These are phyloP conservation scores for Sporothrix mexicana DNA, from an alignment of 2,329 filamentous ascomycete genomes.

Conservation along the genomic window DNA sequence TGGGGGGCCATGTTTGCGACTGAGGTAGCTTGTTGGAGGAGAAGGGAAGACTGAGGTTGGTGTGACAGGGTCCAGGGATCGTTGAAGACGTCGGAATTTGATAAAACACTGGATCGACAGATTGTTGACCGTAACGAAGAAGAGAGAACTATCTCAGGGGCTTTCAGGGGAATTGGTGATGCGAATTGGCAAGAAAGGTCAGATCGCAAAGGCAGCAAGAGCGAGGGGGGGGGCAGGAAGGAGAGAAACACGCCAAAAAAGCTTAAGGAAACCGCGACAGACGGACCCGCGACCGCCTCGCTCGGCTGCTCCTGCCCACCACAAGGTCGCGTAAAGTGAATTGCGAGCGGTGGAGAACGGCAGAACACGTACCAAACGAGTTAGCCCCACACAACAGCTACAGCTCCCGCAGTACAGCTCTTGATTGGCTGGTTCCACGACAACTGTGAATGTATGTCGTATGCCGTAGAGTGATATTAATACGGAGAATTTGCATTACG, in stretches of 20 bases:
- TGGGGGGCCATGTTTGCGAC: slow-evolving; percentile 51
- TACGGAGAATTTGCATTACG: too few species aligned
- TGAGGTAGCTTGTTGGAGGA: background rate
- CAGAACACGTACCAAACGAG: slow-evolving; percentile 30
- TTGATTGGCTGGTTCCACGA: slow-evolving; percentile 27
- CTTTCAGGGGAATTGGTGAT: background rate
- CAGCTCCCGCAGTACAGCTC: slow-evolving; percentile 19
- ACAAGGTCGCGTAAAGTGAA: slow-evolving; percentile 36
- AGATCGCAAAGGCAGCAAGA: background rate
- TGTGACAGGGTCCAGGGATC: background rate
- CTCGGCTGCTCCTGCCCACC: slow-evolving; percentile 24
- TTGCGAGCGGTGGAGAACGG: slow-evolving; percentile 28
- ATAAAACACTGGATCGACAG: background rate
- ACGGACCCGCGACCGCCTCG: slow-evolving; percentile 11
- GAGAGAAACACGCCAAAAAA: slow-evolving; percentile 22
- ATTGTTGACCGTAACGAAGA: background rate
- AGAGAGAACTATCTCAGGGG: too few species aligned
- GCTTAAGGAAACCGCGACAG: slow-evolving; percentile 27
- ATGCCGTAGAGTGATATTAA: too few species aligned
- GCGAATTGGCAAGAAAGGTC: background rate
- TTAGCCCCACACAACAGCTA: background rate
- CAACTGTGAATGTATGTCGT: background rate
- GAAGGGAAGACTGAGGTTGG: background rate
- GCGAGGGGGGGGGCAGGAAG: slow-evolving; percentile 6
- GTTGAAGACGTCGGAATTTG: background rate